Evolutionary conservation across 306 rosid genomes (phyloP).

Genomic region (Cajanus cajan): DNA sequence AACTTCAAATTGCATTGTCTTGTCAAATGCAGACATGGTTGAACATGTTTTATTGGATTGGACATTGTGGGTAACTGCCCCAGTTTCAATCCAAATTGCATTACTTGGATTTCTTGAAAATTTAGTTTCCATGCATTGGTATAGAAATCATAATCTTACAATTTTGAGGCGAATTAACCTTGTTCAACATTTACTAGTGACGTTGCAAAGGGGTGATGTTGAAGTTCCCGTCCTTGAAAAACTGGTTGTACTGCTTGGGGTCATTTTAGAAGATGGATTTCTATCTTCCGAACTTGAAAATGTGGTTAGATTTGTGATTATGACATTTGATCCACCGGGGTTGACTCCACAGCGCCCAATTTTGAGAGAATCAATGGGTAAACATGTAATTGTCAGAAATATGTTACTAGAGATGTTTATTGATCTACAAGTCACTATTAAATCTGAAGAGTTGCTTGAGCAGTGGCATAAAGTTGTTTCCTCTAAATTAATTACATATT

Average conservation of each 20-base stretch:
- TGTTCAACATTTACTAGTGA: slow-evolving; percentile 96
- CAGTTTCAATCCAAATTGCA: slow-evolving; percentile 86
- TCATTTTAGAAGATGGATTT: slow-evolving; percentile 95
- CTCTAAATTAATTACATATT: slow-evolving; percentile 90
- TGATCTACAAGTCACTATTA: slow-evolving; percentile 94
- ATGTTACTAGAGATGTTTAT: slow-evolving; percentile 98
- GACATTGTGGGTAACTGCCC: slow-evolving; percentile 96
- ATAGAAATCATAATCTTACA: slow-evolving; percentile 92
- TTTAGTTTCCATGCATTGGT: slow-evolving; percentile 99
- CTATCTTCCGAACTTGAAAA: slow-evolving; percentile 89
- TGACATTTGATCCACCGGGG: slow-evolving; percentile 98
- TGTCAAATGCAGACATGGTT: slow-evolving; percentile 99
- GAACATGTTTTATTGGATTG: slow-evolving; percentile 98
- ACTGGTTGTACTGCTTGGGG: slow-evolving; percentile 95
- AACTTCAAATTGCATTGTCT: slow-evolving; percentile 95
- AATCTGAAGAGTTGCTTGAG: slow-evolving; percentile 88
- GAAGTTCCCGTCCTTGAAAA: slow-evolving; percentile 98
- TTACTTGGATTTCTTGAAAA: slow-evolving; percentile 96
- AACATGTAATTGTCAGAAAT: slow-evolving; percentile 96
- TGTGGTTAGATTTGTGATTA: slow-evolving; percentile 94
- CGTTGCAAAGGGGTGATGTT: slow-evolving; percentile 97
- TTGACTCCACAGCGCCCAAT: slow-evolving; percentile 59
- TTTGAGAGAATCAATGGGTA: slow-evolving; percentile 93
- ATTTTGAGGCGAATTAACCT: slow-evolving; percentile 88
- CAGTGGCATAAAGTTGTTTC: slow-evolving; percentile 99